Evolutionary conservation across 371 early-diverging fungal genomes (phyloP).

Genomic region (Mortierella sp.): DNA sequence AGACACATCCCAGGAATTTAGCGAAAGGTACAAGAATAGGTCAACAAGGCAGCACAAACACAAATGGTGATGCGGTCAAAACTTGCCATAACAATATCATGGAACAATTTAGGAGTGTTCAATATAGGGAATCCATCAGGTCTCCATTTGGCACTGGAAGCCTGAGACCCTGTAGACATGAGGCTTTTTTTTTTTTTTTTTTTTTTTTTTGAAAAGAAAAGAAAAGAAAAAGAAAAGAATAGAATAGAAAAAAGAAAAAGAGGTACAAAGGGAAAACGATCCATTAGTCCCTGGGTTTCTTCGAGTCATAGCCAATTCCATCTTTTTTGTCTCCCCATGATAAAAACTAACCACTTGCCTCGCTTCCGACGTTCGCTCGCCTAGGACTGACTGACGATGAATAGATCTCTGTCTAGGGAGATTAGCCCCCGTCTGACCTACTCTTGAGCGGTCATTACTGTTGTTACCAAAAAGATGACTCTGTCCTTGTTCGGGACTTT

Average conservation of each 20-base stretch:
- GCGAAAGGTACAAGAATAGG: background rate
- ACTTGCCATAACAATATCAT: conserved; percentile 67
- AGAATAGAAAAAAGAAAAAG: background rate
- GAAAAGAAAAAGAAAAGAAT: background rate
- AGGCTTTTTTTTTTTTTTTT: conserved; percentile 10
- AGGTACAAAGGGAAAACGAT: no score
- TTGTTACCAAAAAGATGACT: conserved; percentile 1
- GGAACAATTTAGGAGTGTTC: conserved; percentile 55
- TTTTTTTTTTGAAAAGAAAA: no score
- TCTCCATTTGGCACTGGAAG: conserved; percentile 30
- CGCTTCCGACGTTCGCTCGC: background rate
- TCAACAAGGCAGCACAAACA: background rate
- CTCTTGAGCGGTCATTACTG: background rate
- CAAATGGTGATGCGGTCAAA: no score
- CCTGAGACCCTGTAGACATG: conserved; percentile 29
- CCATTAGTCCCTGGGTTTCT: background rate
- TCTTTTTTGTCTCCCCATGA: background rate
- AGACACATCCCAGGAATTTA: background rate
- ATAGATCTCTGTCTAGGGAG: background rate
- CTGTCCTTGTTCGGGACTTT: conserved; percentile 30
- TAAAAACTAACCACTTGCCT: background rate
- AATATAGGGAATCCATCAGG: conserved; percentile 35
- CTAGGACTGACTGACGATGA: background rate
- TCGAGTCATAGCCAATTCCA: background rate
- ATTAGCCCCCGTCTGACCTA: no score